Evolutionary conservation across 2,329 filamentous ascomycete genomes (phyloP).

Genomic region (Monosporascus cannonballus): DNA sequence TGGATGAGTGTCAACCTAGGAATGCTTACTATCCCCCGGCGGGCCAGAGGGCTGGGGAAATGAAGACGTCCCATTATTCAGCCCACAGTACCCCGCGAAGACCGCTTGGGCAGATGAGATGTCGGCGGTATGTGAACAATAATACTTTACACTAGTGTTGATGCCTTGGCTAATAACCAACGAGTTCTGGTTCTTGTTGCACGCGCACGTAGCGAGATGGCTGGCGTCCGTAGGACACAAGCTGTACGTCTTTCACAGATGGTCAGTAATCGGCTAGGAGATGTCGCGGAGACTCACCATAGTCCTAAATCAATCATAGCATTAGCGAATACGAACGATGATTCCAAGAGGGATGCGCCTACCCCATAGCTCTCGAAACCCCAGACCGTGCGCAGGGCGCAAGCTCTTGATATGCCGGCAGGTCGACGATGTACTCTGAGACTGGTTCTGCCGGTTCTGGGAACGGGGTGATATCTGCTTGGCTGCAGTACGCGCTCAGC

Average conservation of each 20-base stretch:
- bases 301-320: slow-evolving; percentile 14
- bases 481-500: slow-evolving; percentile 43
- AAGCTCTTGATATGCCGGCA: slow-evolving; percentile 35
- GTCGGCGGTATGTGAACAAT: slow-evolving; percentile 41
- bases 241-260: slow-evolving; percentile 19
- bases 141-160: slow-evolving; percentile 34
- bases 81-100: slow-evolving; percentile 45
- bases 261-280: background rate
- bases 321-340: background rate
- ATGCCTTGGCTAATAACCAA: slow-evolving; percentile 35
- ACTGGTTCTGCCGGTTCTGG: slow-evolving; percentile 37
- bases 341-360: slow-evolving; percentile 14
- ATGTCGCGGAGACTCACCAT: slow-evolving; percentile 21
- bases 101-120: slow-evolving; percentile 43
- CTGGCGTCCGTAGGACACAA: slow-evolving; percentile 34
- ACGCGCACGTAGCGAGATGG: slow-evolving; percentile 45
- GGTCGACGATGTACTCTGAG: slow-evolving; percentile 43
- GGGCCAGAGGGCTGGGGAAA: slow-evolving; percentile 41
- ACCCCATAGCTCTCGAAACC: slow-evolving; percentile 33
- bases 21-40: slow-evolving; percentile 42
- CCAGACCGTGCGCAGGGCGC: slow-evolving; percentile 37
- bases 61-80: slow-evolving; percentile 41
- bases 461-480: slow-evolving; percentile 31
- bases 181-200: slow-evolving; percentile 44
- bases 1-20: background rate